A percentile compares a stretch with the other conserved stretches of the same genome.
These are phyloP conservation scores for Scenedesmus sp. DNA, from an alignment of 163 green algal genomes.

Conservation along the genomic window DNA sequence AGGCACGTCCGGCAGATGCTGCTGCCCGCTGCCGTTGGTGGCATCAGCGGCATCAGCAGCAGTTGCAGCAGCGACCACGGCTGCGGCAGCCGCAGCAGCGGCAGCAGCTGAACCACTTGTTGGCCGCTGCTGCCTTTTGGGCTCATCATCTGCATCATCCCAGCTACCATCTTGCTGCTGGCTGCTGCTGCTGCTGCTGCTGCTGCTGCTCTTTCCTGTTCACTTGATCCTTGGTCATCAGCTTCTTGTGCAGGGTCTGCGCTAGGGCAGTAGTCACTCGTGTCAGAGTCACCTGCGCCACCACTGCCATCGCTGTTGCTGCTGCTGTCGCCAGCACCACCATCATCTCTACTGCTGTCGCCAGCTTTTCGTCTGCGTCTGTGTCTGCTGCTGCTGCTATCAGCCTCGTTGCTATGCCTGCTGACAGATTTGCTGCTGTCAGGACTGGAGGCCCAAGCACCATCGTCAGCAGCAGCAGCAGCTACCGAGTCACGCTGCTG, in stretches of 20 bases:
- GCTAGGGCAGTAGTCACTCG: background rate
- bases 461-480: background rate
- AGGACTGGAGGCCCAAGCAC: background rate
- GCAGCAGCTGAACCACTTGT: background rate
- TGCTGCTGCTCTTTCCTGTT: background rate
- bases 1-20: background rate
- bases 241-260: background rate
- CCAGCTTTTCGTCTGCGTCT: background rate
- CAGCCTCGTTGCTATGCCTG: background rate
- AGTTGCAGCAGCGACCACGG: slow-evolving; percentile 46
- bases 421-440: background rate
- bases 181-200: background rate
- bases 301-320: background rate
- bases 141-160: background rate
- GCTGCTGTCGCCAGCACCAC: background rate
- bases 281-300: background rate
- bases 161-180: background rate
- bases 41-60: slow-evolving; percentile 64
- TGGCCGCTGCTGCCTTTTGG: background rate
- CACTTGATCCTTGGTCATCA: background rate
- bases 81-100: background rate
- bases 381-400: background rate
- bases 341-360: background rate
- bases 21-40: slow-evolving; percentile 60
- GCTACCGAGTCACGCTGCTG: background rate